phyloP scores from a whole-genome alignment of 2,329 filamentous ascomycete species.

The Claviceps cyperi region DNA sequence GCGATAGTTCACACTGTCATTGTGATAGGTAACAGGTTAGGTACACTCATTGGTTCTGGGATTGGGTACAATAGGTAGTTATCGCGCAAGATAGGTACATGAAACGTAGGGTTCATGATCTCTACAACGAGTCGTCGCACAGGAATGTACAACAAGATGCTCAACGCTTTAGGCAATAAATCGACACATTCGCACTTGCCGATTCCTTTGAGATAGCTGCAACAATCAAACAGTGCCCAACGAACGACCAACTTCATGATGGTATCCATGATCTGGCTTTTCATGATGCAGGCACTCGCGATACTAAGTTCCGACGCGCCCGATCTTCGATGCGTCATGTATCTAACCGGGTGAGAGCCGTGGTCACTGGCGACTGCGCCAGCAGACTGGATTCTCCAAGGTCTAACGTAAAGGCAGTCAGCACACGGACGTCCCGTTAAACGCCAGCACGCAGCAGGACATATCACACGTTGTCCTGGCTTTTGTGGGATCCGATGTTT shows the following conservation, averaged over 20 bases:
- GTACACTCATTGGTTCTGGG: too few species aligned
- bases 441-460: constrained; percentile 19
- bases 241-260: background rate
- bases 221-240: background rate
- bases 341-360: constrained; percentile 31
- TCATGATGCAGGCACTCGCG: background rate
- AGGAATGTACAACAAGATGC: too few species aligned
- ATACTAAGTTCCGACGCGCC: constrained; percentile 5
- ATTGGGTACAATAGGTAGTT: too few species aligned
- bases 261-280: constrained; percentile 1
- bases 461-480: constrained; percentile 46
- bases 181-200: too few species aligned
- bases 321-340: constrained; percentile 27
- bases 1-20: too few species aligned
- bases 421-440: constrained; percentile 27
- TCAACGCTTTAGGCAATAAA: too few species aligned
- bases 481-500: constrained; percentile 38
- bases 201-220: background rate
- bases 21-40: too few species aligned
- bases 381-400: background rate
- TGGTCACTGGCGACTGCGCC: background rate
- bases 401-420: constrained; percentile 22
- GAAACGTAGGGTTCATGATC: too few species aligned
- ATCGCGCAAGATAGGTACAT: too few species aligned
- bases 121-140: too few species aligned